Conservation (phyloP, 495 filamentous ascomycete species). For the Neurospora sp. region DNA sequence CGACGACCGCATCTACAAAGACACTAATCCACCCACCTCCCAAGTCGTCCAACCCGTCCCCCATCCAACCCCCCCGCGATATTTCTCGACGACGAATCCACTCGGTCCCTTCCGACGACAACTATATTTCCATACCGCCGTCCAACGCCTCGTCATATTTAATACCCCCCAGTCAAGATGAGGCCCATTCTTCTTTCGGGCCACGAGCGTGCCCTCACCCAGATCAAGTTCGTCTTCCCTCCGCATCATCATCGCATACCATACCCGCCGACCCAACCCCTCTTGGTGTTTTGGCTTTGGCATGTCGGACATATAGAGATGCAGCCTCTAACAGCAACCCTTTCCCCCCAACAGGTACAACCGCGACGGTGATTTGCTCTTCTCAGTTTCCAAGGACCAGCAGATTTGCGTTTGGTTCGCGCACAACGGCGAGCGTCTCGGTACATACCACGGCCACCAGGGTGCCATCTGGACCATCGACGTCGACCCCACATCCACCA, state of each 20-base stretch:
- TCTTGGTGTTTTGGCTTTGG: not conserved
- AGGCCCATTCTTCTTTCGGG: slow-evolving; percentile 90
- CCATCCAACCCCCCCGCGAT: slow-evolving; percentile 2
- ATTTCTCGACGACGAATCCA: slow-evolving; percentile 2
- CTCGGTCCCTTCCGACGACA: slow-evolving; percentile 2
- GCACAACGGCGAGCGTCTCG: slow-evolving; percentile 88
- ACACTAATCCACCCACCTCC: not conserved
- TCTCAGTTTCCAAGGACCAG: slow-evolving; percentile 96
- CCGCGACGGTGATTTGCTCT: slow-evolving; percentile 92
- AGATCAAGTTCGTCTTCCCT: slow-evolving; percentile 66
- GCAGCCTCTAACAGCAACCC: slow-evolving; percentile 10
- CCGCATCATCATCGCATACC: not conserved
- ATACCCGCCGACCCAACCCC: not conserved
- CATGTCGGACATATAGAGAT: not conserved
- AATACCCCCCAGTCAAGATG: slow-evolving; percentile 45
- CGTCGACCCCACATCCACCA: slow-evolving; percentile 84
- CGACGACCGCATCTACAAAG: slow-evolving; percentile 1
- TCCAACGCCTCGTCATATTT: not conserved
- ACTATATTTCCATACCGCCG: not conserved
- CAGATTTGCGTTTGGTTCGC: slow-evolving; percentile 91
- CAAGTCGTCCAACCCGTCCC: not conserved
- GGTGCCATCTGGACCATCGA: slow-evolving; percentile 99
- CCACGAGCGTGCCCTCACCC: slow-evolving; percentile 97
- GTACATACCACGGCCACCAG: slow-evolving; percentile 93
- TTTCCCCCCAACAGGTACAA: slow-evolving; percentile 54